Conservation (phyloP, 768 basidiomycete genomes). For the Naganishia friedmannii region DNA sequence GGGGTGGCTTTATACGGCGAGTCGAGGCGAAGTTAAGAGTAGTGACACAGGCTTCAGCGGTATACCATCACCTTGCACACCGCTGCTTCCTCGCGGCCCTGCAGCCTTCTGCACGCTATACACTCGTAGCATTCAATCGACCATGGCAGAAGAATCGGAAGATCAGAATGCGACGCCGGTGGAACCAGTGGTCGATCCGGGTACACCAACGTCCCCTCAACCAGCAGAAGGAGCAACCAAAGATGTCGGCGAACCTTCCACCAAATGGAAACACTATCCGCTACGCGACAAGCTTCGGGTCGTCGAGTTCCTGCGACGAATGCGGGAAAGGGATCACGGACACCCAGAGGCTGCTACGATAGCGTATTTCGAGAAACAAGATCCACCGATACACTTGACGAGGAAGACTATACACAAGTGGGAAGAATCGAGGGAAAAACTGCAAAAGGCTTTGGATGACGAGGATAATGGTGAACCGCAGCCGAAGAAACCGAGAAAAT, state of each 20-base stretch:
- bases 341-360: conserved; percentile 14
- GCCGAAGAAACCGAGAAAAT: conserved; percentile 3
- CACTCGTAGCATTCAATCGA: not conserved
- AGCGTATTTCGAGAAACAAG: conserved; percentile 18
- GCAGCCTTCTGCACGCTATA: no score
- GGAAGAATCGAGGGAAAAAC: conserved; percentile 14
- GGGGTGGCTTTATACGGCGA: no score
- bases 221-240: not conserved
- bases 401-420: conserved; percentile 23
- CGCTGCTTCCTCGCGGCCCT: no score
- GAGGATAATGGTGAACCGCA: conserved; percentile 20
- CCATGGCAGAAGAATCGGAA: not conserved
- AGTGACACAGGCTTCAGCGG: no score
- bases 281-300: conserved; percentile 20
- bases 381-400: conserved; percentile 21
- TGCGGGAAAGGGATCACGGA: conserved; percentile 22
- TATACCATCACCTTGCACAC: no score
- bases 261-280: conserved; percentile 19
- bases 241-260: conserved; percentile 12
- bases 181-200: not conserved
- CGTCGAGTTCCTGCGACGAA: conserved; percentile 14
- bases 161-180: not conserved
- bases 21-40: no score
- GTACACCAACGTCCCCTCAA: conserved; percentile 6
- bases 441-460: conserved; percentile 14